phyloP scores from a whole-genome alignment of 2,329 filamentous ascomycete species.

The Botrytis sinoallii region DNA sequence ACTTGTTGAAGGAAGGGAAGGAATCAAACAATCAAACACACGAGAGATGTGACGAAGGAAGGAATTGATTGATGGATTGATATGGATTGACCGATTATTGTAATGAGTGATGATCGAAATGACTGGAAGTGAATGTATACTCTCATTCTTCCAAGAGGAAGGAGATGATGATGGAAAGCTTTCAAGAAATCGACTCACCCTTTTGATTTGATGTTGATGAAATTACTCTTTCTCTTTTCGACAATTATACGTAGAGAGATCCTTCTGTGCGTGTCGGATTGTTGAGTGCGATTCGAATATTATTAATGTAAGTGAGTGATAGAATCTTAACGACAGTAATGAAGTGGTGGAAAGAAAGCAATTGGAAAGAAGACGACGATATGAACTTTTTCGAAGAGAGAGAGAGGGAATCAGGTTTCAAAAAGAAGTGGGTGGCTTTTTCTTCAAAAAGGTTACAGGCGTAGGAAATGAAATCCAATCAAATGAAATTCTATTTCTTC shows the following conservation, averaged over 20 bases:
- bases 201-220: not conserved
- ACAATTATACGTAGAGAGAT: too few relatives aligned
- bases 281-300: not conserved
- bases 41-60: not conserved
- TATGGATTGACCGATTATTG: not conserved
- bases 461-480: not conserved
- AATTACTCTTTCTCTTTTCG: slow-evolving; percentile 6
- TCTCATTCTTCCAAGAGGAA: not conserved
- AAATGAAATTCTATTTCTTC: not conserved
- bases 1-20: not conserved
- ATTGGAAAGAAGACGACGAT: not conserved
- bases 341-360: slow-evolving; percentile 8
- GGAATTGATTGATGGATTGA: not conserved
- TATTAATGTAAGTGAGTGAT: slow-evolving; percentile 3
- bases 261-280: not conserved
- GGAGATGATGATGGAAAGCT: not conserved
- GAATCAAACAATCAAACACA: not conserved
- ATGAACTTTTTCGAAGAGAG: not conserved
- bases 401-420: not conserved
- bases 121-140: not conserved
- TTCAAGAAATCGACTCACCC: slow-evolving; percentile 1
- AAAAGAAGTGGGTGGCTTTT: slow-evolving; percentile 14
- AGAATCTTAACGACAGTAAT: slow-evolving; percentile 21
- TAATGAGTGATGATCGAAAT: not conserved
- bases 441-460: slow-evolving; percentile 1